These are phyloP conservation scores for Gynandropsis gynandra DNA, from an alignment of 345 rosid genomes.

Conservation along the genomic window DNA sequence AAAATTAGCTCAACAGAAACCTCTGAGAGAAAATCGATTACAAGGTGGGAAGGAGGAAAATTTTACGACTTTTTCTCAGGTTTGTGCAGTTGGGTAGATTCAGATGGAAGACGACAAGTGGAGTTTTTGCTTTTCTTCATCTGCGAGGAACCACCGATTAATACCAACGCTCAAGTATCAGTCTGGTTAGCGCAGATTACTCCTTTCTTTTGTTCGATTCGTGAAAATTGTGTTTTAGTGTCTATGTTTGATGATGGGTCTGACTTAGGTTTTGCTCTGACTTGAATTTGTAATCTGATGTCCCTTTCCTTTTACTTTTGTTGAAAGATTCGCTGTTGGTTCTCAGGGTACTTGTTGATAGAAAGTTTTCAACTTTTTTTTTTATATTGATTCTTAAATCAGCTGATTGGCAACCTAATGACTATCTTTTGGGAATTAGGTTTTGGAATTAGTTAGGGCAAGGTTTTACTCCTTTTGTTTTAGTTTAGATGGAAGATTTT, in stretches of 20 bases:
- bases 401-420: too few relatives aligned
- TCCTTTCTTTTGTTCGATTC: neutral
- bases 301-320: neutral
- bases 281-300: neutral
- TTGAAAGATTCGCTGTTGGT: neutral
- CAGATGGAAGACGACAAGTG: slow-evolving; percentile 30
- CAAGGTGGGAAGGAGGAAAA: neutral
- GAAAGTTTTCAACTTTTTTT: neutral
- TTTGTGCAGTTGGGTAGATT: slow-evolving; percentile 8
- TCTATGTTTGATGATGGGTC: neutral
- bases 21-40: slow-evolving; percentile 5
- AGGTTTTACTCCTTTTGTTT: neutral
- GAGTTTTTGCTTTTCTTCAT: slow-evolving; percentile 25
- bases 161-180: slow-evolving; percentile 21
- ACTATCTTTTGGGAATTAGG: neutral
- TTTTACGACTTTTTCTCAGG: neutral
- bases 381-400: slow-evolving; percentile 17
- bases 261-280: neutral
- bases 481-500: neutral
- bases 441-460: too few relatives aligned
- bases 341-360: slow-evolving; percentile 1
- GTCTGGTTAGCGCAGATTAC: slow-evolving; percentile 15
- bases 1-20: slow-evolving; percentile 17
- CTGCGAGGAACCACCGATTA: slow-evolving; percentile 24
- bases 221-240: slow-evolving; percentile 7